Percentiles rank a stretch among this genome's conserved stretches.
Evolutionary conservation across 2,329 filamentous ascomycete species (phyloP).

Genomic region (Claviceps africana): DNA sequence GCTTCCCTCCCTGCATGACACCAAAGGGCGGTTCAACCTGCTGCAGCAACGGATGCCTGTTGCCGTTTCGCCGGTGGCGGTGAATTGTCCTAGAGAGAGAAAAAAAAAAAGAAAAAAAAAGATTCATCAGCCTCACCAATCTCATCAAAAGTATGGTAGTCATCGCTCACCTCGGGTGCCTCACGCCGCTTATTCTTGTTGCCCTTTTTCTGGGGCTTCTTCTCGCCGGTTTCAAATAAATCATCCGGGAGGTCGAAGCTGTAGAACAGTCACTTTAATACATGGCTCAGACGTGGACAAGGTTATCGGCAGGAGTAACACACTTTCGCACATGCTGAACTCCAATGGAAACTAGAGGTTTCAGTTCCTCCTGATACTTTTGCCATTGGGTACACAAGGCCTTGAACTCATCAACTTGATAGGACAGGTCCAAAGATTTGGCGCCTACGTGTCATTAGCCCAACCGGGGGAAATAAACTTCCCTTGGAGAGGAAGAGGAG

Average conservation of each 20-base stretch:
- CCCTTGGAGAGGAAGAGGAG: no score
- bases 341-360: conserved; percentile 47
- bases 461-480: neutral
- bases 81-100: conserved; percentile 18
- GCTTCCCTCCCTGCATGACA: neutral
- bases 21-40: conserved; percentile 15
- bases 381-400: conserved; percentile 63
- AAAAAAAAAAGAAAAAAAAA: neutral
- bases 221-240: conserved; percentile 71
- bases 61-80: conserved; percentile 28
- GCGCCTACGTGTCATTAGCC: conserved; percentile 30
- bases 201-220: conserved; percentile 48
- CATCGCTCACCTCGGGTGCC: conserved; percentile 29
- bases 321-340: conserved; percentile 81
- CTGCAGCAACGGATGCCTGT: conserved; percentile 27
- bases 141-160: conserved; percentile 2
- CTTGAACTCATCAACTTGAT: conserved; percentile 77
- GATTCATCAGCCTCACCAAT: conserved; percentile 15
- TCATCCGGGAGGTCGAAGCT: conserved; percentile 84
- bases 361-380: conserved; percentile 59
- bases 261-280: conserved; percentile 2
- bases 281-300: neutral
- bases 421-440: conserved; percentile 63
- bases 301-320: conserved; percentile 19
- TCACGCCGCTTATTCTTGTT: conserved; percentile 35